A percentile compares a stretch with the other conserved stretches of the same genome.
Evolutionary conservation across 192 early-diverging fungal genomes (phyloP).

Genomic region (Neocallimastix lanati): DNA sequence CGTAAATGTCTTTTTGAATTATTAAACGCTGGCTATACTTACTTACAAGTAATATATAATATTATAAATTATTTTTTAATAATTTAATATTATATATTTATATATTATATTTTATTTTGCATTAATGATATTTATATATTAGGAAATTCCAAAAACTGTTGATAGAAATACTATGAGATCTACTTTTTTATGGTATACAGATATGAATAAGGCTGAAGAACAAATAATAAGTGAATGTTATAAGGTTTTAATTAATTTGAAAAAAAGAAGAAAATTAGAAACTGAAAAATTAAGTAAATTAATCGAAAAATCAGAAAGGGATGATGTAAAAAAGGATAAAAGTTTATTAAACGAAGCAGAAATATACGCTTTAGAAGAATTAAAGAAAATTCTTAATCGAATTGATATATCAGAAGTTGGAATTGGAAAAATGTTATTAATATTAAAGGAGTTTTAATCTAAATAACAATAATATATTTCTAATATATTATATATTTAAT

Average conservation of each 20-base stretch:
- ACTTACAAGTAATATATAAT: neutral
- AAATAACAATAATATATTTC: too few species aligned
- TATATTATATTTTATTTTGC: neutral
- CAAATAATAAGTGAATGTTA: neutral
- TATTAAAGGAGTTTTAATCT: neutral
- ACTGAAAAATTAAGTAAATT: neutral
- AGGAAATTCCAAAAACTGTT: neutral
- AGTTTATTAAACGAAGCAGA: neutral
- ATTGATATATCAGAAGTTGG: neutral
- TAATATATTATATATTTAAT: too few species aligned
- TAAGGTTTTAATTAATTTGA: neutral
- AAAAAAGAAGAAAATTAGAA: neutral
- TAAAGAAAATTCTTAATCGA: neutral
- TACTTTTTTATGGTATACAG: neutral
- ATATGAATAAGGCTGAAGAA: neutral
- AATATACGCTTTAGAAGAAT: neutral
- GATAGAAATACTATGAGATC: neutral
- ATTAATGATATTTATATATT: neutral
- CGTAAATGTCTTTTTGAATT: neutral
- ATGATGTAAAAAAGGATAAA: neutral
- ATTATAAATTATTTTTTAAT: too few species aligned
- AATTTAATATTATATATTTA: neutral
- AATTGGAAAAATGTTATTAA: neutral
- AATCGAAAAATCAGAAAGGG: neutral
- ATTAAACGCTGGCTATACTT: neutral